Evolutionary conservation across 495 filamentous ascomycete genomes (phyloP).

Genomic region (Penicillium canariense): DNA sequence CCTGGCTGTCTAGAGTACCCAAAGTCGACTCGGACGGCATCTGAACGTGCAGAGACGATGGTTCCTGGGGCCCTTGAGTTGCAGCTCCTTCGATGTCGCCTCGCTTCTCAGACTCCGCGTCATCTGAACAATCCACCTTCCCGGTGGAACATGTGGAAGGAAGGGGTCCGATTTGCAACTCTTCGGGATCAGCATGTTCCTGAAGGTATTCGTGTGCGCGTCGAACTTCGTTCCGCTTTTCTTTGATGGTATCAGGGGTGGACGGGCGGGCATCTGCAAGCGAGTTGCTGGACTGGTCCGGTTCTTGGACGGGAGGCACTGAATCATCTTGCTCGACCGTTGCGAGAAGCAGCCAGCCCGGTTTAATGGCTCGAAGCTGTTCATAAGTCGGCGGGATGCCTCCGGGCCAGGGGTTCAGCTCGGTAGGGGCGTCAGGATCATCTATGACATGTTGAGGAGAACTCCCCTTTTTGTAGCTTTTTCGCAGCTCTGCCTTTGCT

Average conservation of each 20-base stretch:
- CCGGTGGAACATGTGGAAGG: conserved; percentile 32
- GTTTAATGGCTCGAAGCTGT: background rate
- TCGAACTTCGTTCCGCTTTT: conserved; percentile 26
- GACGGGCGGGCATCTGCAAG: conserved; percentile 7
- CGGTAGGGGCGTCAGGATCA: background rate
- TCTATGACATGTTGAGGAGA: background rate
- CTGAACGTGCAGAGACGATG: background rate
- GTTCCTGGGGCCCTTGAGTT: background rate
- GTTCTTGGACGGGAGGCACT: conserved; percentile 5
- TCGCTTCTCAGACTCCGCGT: background rate
- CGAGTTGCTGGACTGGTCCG: conserved; percentile 15
- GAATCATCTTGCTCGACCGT: background rate
- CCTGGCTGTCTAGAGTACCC: background rate
- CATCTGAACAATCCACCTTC: background rate
- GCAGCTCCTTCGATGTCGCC: background rate
- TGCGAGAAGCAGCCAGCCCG: background rate
- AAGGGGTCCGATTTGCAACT: conserved; percentile 30
- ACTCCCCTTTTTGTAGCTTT: background rate
- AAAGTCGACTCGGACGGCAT: no score
- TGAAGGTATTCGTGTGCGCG: conserved; percentile 30
- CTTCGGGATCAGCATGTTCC: conserved; percentile 13
- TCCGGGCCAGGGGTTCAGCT: no score
- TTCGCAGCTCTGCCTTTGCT: no score
- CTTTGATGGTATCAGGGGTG: conserved; percentile 4
- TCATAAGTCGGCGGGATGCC: no score